Base-by-base conservation (phyloP, 148 eudicot genomes). In the Amaranthus cruentus region DNA sequence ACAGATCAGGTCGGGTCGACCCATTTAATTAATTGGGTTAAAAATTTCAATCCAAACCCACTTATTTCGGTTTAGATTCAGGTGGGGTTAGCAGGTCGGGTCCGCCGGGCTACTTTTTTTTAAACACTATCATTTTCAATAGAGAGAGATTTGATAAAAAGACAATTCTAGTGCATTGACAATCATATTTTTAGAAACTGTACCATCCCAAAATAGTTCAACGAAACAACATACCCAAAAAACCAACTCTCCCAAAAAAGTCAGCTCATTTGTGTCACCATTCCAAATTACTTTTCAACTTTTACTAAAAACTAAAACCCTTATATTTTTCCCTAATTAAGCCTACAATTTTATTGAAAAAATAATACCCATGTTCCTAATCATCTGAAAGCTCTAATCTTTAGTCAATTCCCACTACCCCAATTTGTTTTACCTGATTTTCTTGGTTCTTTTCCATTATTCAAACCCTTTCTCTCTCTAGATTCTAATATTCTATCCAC, bases 251-350 rank as follows among this genome's bases (percentile, higher is more conserved):
- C 66, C 56, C 72, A 60, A 75, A 56, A 67, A 90, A 88, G 94
- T 89, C 94, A 87, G 90, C 91, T 73, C 86, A 15, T 78, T 74
- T 73, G 69, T 81, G 87, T 81, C 87, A 81, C 77, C 80, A 79
- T 83, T 82, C 82, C 80, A 81, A 84, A 75, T 50, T 28, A 7
- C 28, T 44, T 57, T 3, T 2, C 57, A 44, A 14, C n/a, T 44
- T 18, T 28, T 53, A 55, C 42, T 44, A 12, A 68, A 68, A 53
- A 9, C 11, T 6, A 14, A 63, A 11, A 13, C 50, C 48, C 68
- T 11, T 43, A 42, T 13, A 43, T 64, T 12, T 62, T 28, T 62
- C 14, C 38, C 38, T 64, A 64, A 64, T 63, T 21, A 28, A 28
- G 38, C 38, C 38, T 4, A 10, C 44, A 62, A 6, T 9, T 8